Base-by-base conservation (phyloP, 176 grass and related monocot genomes). In the Saccharum officinarum region DNA sequence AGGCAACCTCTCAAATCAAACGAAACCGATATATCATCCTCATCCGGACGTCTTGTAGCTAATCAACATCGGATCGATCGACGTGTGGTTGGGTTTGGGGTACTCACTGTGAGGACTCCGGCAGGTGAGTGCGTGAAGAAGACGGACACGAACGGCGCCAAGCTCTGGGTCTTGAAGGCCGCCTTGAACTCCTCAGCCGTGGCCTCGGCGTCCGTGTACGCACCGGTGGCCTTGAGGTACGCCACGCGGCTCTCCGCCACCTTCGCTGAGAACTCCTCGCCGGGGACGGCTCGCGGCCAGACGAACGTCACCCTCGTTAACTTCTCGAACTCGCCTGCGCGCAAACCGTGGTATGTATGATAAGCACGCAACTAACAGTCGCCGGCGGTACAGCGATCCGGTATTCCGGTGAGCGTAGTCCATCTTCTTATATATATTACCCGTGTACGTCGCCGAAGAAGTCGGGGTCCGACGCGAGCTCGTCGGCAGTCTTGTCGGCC, bases 321-420 rank as follows among this genome's bases (percentile, higher is more conserved):
- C 89, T 98, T 98, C 87, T 93, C 95, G 82, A 98, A 98, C n/a
- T 94, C 82, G 10, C 92, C 95, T 94, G 79, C 68, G 26, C 7
- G 4, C 14, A 40, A 7, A 40, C 39, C 39, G n/a, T 2, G 2
- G 9, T 31, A 31, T 31, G 31, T 31, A 31, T 31, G 31, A 31
- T 33, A 33, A 33, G 41, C 41, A 44, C 41, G 9, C 10, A 8
- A 33, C 33, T 33, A 33, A 33, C 33, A 44, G 41, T 44, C 10
- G 1, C 41, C 9, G 41, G 41, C 41, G 41, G 44, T 45, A 45
- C 44, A 11, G 44, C 44, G 44, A 3, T 45, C 44, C 44, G 44
- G 44, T 45, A 45, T 45, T 45, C 44, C 23, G 60, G 12, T n/a
- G 2, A n/a, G 10, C 50, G 30, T 22, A 3, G 22, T 28, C 8